These are phyloP conservation scores for Microstroma glucosiphilum DNA, from an alignment of 1,284 basidiomycete species.

Conservation along the genomic window DNA sequence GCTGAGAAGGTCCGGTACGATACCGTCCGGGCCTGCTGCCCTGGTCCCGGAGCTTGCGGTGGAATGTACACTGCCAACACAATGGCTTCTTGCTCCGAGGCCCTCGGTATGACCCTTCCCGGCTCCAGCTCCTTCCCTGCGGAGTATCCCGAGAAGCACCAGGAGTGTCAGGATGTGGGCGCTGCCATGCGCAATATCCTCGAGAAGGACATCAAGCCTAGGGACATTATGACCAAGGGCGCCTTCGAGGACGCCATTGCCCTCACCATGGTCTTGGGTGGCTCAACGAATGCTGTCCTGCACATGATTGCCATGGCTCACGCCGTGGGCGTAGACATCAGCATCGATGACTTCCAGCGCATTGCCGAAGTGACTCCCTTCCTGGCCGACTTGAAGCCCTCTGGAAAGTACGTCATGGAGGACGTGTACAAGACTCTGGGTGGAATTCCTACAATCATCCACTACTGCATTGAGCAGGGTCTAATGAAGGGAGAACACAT, in stretches of 20 bases:
- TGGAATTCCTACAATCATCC: constrained; percentile 54
- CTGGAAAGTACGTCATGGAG: constrained; percentile 51
- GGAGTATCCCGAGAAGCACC: constrained; percentile 46
- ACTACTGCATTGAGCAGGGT: constrained; percentile 47
- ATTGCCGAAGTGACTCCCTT: constrained; percentile 46
- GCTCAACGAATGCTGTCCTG: constrained; percentile 46
- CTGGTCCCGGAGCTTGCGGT: constrained; percentile 48
- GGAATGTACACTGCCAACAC: constrained; percentile 52
- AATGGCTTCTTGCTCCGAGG: constrained; percentile 48
- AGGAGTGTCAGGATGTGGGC: constrained; percentile 42
- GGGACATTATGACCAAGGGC: constrained; percentile 46
- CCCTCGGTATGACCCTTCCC: constrained; percentile 49
- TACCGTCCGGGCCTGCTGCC: constrained; percentile 44
- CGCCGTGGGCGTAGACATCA: constrained; percentile 41
- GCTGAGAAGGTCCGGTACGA: constrained; percentile 48
- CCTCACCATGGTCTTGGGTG: constrained; percentile 49
- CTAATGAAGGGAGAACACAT: constrained; percentile 54
- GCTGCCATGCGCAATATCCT: constrained; percentile 42
- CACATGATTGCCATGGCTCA: constrained; percentile 48
- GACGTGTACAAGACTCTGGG: constrained; percentile 45
- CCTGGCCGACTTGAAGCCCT: constrained; percentile 49
- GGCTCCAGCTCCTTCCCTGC: constrained; percentile 46
- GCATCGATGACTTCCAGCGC: constrained; percentile 48
- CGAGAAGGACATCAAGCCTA: constrained; percentile 46
- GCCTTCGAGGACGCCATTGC: constrained; percentile 48